Evolutionary conservation across 2,329 filamentous ascomycete species (phyloP).

Genomic region (Ophiocordyceps sinensis): DNA sequence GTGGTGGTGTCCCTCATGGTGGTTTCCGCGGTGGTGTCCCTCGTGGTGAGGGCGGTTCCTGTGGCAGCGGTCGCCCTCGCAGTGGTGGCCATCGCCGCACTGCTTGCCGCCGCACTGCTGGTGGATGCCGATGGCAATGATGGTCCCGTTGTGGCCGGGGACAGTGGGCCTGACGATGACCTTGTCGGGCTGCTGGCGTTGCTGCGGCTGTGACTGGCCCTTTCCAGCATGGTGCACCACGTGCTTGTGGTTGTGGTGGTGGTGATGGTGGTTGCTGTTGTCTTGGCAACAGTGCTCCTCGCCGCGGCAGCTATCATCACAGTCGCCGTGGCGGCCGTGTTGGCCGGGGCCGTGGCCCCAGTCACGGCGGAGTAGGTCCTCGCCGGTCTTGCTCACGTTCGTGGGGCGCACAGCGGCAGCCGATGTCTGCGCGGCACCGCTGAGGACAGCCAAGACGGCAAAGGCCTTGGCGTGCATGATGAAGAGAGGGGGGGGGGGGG

Average conservation of each 20-base stretch:
- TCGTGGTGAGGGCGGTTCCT: not conserved
- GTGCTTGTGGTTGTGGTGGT: not conserved
- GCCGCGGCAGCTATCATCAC: not conserved
- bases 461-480: slow-evolving; percentile 10
- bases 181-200: no score
- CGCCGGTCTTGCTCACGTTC: no score
- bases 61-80: not conserved
- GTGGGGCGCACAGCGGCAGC: no score
- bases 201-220: no score
- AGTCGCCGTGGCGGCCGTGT: not conserved
- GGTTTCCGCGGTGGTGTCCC: not conserved
- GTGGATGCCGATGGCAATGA: no score
- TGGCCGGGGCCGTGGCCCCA: not conserved
- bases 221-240: no score
- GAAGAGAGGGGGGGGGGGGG: not conserved
- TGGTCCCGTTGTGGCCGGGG: no score
- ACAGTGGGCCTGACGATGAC: no score
- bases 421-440: slow-evolving; percentile 9
- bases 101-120: no score
- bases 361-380: not conserved
- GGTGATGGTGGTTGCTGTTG: not conserved
- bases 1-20: not conserved
- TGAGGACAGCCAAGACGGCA: slow-evolving; percentile 10
- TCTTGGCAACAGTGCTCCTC: not conserved
- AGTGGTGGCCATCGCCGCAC: not conserved